These are phyloP conservation scores for Chalciporus chontae DNA, from an alignment of 768 basidiomycete species.

Conservation along the genomic window DNA sequence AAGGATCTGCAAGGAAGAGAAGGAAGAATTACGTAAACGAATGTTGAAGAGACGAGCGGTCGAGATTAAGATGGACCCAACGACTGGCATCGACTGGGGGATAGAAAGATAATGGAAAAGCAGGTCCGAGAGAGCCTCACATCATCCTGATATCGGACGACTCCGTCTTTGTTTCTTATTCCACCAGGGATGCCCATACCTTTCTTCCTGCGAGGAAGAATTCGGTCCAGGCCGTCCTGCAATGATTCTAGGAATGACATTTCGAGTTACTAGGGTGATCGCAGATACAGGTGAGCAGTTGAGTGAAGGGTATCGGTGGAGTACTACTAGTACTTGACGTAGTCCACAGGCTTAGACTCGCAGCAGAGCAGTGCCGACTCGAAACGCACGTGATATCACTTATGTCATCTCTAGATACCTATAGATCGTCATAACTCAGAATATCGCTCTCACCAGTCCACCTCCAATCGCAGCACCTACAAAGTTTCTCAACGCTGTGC, in stretches of 20 bases:
- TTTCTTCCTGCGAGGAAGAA: slow-evolving; percentile 23
- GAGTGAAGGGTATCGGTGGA: not conserved
- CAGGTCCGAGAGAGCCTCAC: slow-evolving; percentile 46
- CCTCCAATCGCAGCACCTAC: slow-evolving; percentile 50
- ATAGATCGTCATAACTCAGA: no score
- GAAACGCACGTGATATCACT: slow-evolving; percentile 23
- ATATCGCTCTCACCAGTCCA: slow-evolving; percentile 47
- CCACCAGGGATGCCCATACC: slow-evolving; percentile 40
- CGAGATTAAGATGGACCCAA: slow-evolving; percentile 20
- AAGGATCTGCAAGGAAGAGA: slow-evolving; percentile 29
- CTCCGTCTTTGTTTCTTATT: slow-evolving; percentile 56
- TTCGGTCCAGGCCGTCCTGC: slow-evolving; percentile 29
- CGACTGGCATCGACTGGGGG: slow-evolving; percentile 16
- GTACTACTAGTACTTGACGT: no score
- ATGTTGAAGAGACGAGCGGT: slow-evolving; percentile 15
- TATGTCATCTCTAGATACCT: slow-evolving; percentile 17
- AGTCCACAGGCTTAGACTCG: no score
- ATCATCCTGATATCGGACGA: slow-evolving; percentile 66
- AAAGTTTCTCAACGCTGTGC: not conserved
- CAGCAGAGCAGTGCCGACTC: not conserved
- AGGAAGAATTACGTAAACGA: slow-evolving; percentile 31
- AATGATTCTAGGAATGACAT: slow-evolving; percentile 31
- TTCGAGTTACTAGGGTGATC: not conserved
- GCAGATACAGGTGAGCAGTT: not conserved
- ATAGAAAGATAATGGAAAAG: slow-evolving; percentile 4